Evolutionary conservation across 2,329 filamentous ascomycete species (phyloP).

Genomic region (Talaromyces pinophilus): DNA sequence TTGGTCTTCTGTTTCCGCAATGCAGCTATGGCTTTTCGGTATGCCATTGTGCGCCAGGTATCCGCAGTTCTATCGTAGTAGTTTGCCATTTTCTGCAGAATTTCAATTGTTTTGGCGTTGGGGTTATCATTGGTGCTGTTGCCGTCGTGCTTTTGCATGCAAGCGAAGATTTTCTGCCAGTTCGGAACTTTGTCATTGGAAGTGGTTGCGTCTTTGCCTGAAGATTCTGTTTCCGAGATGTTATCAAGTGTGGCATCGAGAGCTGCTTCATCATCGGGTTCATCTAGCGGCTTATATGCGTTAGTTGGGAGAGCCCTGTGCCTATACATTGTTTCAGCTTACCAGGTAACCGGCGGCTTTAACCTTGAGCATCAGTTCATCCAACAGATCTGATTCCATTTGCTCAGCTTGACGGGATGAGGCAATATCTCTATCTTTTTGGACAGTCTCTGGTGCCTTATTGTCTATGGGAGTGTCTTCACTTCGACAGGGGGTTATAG

Average conservation of each 20-base stretch:
- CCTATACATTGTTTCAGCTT: conserved; percentile 22
- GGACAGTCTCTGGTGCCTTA: not conserved
- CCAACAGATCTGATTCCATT: conserved; percentile 56
- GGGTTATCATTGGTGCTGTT: conserved; percentile 57
- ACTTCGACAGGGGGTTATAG: conserved; percentile 26
- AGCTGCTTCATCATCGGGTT: conserved; percentile 31
- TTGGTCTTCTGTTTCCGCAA: conserved; percentile 66
- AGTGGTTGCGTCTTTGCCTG: conserved; percentile 24
- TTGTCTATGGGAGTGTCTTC: conserved; percentile 9
- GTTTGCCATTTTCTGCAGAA: conserved; percentile 75
- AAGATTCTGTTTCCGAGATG: conserved; percentile 11
- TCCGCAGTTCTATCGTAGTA: conserved; percentile 77
- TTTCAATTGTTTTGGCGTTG: conserved; percentile 72
- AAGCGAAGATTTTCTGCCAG: conserved; percentile 54
- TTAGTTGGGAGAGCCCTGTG: not conserved
- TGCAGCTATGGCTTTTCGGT: conserved; percentile 74
- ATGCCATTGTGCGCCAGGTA: conserved; percentile 72
- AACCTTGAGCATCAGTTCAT: conserved; percentile 64
- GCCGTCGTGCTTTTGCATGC: conserved; percentile 60
- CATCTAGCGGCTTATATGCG: conserved; percentile 35
- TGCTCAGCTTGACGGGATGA: conserved; percentile 7
- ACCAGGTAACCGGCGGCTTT: conserved; percentile 61
- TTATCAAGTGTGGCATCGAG: conserved; percentile 1
- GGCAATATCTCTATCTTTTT: conserved; percentile 5
- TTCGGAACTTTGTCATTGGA: conserved; percentile 26